phyloP scores from a whole-genome alignment of 306 rosid genomes.

The Rosa multiflora region DNA sequence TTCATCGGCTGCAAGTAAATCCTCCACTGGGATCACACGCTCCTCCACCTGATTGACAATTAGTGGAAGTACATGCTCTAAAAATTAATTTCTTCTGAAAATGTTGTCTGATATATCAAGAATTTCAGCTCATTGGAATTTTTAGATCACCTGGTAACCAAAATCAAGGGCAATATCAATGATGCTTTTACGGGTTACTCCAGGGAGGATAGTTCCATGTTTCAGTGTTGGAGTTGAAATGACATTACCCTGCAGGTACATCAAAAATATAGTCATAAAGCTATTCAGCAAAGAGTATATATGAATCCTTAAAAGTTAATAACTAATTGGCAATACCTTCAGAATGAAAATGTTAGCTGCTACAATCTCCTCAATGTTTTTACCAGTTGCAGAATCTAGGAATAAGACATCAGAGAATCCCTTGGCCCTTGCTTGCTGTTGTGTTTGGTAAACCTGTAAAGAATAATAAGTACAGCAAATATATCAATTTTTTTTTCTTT shows the following conservation, averaged over 20 bases:
- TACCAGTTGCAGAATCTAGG: slow-evolving; percentile 52
- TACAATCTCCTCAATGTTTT: slow-evolving; percentile 45
- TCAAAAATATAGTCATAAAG: background rate
- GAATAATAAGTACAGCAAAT: background rate
- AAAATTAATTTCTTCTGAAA: background rate
- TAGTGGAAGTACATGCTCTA: background rate
- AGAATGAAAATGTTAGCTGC: slow-evolving; percentile 48
- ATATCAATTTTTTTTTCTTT: background rate
- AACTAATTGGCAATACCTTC: slow-evolving; percentile 35
- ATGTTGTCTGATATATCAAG: too few species aligned
- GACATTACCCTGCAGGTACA: slow-evolving; percentile 33
- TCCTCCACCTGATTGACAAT: slow-evolving; percentile 38
- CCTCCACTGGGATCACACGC: slow-evolving; percentile 43
- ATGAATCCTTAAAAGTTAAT: background rate
- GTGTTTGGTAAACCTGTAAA: slow-evolving; percentile 35
- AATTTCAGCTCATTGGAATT: too few species aligned
- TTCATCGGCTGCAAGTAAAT: slow-evolving; percentile 56
- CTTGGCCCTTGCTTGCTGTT: slow-evolving; percentile 37
- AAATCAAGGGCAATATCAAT: slow-evolving; percentile 40
- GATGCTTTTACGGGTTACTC: slow-evolving; percentile 55
- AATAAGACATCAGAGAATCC: slow-evolving; percentile 57
- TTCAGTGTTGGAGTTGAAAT: slow-evolving; percentile 41
- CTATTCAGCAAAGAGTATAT: background rate
- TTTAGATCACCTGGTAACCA: slow-evolving; percentile 46
- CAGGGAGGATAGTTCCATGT: slow-evolving; percentile 58